phyloP scores from a whole-genome alignment of 2,329 filamentous ascomycete genomes.

The Colletotrichum ledebouriae region DNA sequence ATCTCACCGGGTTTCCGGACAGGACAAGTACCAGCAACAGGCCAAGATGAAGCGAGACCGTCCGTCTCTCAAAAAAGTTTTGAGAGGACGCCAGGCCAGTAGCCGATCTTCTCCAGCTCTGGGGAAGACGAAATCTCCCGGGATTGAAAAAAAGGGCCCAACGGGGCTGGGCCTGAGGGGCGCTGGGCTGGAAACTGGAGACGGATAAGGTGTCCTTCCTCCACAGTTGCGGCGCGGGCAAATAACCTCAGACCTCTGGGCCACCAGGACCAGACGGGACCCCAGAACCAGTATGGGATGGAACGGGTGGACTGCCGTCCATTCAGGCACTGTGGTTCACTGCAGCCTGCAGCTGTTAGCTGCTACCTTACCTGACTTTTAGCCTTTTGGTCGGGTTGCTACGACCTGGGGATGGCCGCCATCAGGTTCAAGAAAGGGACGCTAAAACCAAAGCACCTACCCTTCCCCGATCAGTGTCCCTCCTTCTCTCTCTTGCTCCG shows the following conservation, averaged over 20 bases:
- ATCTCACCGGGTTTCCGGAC: slow-evolving; percentile 34
- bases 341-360: neutral
- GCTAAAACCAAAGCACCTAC: slow-evolving; percentile 29
- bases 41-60: slow-evolving; percentile 30
- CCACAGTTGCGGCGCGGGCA: slow-evolving; percentile 10
- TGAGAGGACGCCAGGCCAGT: neutral
- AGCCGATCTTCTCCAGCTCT: slow-evolving; percentile 26
- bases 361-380: too few species aligned
- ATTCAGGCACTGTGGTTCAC: slow-evolving; percentile 22
- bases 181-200: slow-evolving; percentile 32
- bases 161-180: slow-evolving; percentile 15
- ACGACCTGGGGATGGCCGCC: neutral
- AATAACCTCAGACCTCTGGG: neutral
- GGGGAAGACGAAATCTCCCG: slow-evolving; percentile 3
- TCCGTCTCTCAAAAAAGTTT: neutral
- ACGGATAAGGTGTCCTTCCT: slow-evolving; percentile 24
- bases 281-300: neutral
- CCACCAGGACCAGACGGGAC: neutral
- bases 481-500: slow-evolving; percentile 2
- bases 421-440: slow-evolving; percentile 8
- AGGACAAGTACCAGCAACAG: slow-evolving; percentile 22
- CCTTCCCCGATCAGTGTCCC: slow-evolving; percentile 21
- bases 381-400: too few species aligned
- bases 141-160: neutral
- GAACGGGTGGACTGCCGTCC: too few species aligned